A percentile compares a stretch with the other conserved stretches of the same genome.
Evolutionary conservation across 1,139 yeast genomes (phyloP).

Genomic region (Debaryomycetaceae sp.): DNA sequence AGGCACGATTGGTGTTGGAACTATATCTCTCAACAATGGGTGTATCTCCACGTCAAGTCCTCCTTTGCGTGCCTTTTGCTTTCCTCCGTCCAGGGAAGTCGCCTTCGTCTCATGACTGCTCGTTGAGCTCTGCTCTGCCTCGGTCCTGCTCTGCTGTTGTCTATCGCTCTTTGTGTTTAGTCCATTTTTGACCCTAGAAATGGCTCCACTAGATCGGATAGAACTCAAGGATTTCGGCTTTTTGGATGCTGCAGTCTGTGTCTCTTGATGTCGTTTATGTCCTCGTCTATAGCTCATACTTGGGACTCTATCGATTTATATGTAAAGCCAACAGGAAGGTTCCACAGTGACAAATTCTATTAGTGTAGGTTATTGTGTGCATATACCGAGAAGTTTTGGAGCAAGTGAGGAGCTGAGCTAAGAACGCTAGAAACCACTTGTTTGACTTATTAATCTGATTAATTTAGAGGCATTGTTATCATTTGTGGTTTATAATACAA

Average conservation of each 20-base stretch:
- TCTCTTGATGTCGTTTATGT: not conserved
- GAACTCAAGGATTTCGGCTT: not conserved
- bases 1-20: conserved; percentile 20
- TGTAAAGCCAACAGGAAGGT: not conserved
- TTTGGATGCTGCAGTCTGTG: not conserved
- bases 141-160: not conserved
- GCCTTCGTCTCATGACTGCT: not conserved
- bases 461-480: conserved; percentile 1
- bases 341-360: not conserved
- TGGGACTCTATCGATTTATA: not conserved
- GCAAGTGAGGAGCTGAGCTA: not conserved
- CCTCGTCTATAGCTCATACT: not conserved
- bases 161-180: not conserved
- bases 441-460: not conserved
- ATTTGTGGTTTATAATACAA: not conserved
- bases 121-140: not conserved
- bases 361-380: not conserved
- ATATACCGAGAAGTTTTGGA: not conserved
- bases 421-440: not conserved
- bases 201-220: not conserved
- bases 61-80: conserved; percentile 16
- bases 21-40: conserved; percentile 48
- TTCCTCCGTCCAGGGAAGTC: not conserved
- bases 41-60: conserved; percentile 58
- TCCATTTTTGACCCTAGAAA: not conserved